Evolutionary conservation across 176 grass and related monocot species (phyloP).

Genomic region (Bonia amplexicaulis): DNA sequence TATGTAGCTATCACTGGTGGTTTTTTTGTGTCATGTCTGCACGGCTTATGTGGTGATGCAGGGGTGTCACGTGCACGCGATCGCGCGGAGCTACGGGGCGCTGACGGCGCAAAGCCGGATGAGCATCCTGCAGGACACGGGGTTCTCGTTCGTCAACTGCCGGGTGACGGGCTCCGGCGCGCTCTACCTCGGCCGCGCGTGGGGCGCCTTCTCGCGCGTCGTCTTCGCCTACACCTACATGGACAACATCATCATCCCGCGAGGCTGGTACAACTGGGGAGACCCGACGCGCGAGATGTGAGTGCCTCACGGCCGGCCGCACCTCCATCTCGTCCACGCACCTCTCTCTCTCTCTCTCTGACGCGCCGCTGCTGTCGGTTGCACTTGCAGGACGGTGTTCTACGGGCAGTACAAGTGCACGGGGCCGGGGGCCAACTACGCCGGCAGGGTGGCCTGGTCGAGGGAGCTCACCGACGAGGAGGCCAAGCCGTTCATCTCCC

Average conservation of each 20-base stretch:
- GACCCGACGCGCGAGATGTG: slow-evolving; percentile 83
- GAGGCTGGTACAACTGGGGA: slow-evolving; percentile 91
- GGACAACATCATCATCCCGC: slow-evolving; percentile 87
- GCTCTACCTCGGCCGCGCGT: slow-evolving; percentile 83
- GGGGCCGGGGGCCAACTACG: slow-evolving; percentile 64
- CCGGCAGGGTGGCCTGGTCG: slow-evolving; percentile 73
- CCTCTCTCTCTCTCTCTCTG: background rate
- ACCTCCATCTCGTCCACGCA: background rate
- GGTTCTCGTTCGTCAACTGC: slow-evolving; percentile 94
- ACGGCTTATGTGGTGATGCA: background rate
- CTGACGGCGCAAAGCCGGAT: slow-evolving; percentile 85
- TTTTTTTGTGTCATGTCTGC: background rate
- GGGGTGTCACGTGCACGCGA: slow-evolving; percentile 86
- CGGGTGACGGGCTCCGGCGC: slow-evolving; percentile 77
- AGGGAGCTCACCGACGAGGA: slow-evolving; percentile 92
- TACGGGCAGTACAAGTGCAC: slow-evolving; percentile 96
- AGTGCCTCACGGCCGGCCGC: background rate
- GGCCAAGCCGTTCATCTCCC: slow-evolving; percentile 78
- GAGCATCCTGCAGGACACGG: slow-evolving; percentile 83
- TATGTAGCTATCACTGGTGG: no score
- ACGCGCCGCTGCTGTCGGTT: background rate
- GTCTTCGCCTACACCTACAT: slow-evolving; percentile 98
- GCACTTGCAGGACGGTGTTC: slow-evolving; percentile 85
- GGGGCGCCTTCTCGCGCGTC: slow-evolving; percentile 92
- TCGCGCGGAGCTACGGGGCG: slow-evolving; percentile 70